Evolutionary conservation across 2,329 filamentous ascomycete species (phyloP).

Genomic region (Didymella keratinophila): DNA sequence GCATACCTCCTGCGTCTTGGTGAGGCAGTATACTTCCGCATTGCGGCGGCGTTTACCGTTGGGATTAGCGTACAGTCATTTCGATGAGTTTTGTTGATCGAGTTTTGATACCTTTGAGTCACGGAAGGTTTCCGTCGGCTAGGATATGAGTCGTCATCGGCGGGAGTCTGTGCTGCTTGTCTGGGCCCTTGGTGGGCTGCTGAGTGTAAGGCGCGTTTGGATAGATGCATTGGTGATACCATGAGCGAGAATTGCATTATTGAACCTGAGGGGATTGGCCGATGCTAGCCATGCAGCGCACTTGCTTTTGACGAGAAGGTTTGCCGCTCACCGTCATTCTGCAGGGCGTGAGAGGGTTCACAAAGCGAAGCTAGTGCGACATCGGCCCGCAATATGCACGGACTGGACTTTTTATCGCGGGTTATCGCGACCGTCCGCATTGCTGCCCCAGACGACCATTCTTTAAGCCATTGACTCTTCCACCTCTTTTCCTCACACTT

Average conservation of each 20-base stretch:
- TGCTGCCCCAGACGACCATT: slow-evolving; percentile 24
- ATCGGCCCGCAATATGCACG: slow-evolving; percentile 32
- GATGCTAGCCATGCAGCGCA: slow-evolving; percentile 12
- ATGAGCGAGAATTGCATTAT: slow-evolving; percentile 1
- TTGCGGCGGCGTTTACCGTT: slow-evolving; percentile 19
- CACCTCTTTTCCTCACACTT: slow-evolving; percentile 21
- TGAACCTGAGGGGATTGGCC: neutral
- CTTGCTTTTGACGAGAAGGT: slow-evolving; percentile 1
- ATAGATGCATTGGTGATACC: slow-evolving; percentile 17
- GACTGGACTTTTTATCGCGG: slow-evolving; percentile 27
- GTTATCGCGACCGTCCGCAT: slow-evolving; percentile 23
- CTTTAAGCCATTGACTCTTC: slow-evolving; percentile 29
- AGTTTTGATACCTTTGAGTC: slow-evolving; percentile 23
- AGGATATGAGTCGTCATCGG: neutral
- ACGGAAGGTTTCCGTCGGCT: neutral
- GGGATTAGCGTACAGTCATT: slow-evolving; percentile 21
- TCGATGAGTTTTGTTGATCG: slow-evolving; percentile 5
- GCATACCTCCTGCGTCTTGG: slow-evolving; percentile 4
- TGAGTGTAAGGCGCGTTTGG: neutral
- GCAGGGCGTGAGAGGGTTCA: slow-evolving; percentile 13
- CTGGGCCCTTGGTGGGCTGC: slow-evolving; percentile 1
- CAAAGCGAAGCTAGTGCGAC: slow-evolving; percentile 16
- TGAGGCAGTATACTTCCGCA: slow-evolving; percentile 11
- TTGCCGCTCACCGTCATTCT: slow-evolving; percentile 16
- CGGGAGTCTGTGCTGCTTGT: neutral